Conservation (phyloP, 2,329 filamentous ascomycete species). For the Fusarium sp. region DNA sequence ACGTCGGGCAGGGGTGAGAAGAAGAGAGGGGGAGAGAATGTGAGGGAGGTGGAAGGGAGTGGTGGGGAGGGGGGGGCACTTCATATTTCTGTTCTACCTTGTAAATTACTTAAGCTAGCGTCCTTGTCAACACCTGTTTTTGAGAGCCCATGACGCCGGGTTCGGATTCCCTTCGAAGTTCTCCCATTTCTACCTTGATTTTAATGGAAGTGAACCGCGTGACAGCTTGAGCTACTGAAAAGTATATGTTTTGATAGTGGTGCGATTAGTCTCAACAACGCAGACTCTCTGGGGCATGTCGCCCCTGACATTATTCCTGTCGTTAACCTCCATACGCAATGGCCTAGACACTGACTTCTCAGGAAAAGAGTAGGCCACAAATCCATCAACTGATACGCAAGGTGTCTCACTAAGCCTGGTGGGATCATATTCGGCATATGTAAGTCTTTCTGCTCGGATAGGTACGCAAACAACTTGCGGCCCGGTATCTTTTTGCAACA, state of each 20-base stretch:
- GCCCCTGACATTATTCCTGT: conserved; percentile 54
- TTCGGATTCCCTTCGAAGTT: too few species aligned
- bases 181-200: background rate
- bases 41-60: too few species aligned
- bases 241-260: conserved; percentile 58
- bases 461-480: conserved; percentile 49
- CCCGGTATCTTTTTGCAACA: conserved; percentile 33
- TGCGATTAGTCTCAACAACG: conserved; percentile 58
- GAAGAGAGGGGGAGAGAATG: too few species aligned
- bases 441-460: conserved; percentile 48
- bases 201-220: background rate
- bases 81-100: conserved; percentile 18
- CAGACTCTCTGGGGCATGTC: conserved; percentile 61
- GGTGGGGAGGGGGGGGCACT: background rate
- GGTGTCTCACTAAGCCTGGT: conserved; percentile 3
- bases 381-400: conserved; percentile 22
- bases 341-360: conserved; percentile 47
- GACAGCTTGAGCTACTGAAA: conserved; percentile 40
- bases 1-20: too few species aligned
- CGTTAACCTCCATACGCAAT: conserved; percentile 62
- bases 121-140: conserved; percentile 23
- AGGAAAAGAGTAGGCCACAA: conserved; percentile 42
- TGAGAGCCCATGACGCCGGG: background rate
- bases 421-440: conserved; percentile 50
- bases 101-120: conserved; percentile 37